Evolutionary conservation across 345 rosid species (phyloP).

Genomic region (Theobroma cacao): DNA sequence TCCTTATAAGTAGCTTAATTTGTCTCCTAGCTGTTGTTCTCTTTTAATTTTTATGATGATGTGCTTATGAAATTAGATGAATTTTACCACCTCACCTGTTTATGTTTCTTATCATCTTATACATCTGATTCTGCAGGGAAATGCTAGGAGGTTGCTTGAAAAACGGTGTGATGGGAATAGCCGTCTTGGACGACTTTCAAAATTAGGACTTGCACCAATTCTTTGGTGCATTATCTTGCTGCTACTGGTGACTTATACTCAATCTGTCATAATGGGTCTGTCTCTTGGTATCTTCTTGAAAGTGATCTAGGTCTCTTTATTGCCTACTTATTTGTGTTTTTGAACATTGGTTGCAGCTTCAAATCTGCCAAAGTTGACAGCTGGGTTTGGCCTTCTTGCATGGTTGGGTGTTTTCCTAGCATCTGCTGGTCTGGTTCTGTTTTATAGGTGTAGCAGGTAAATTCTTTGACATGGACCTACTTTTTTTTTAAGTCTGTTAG

Average conservation of each 20-base stretch:
- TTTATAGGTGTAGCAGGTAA: constrained; percentile 96
- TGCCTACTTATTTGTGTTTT: neutral
- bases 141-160: constrained; percentile 87
- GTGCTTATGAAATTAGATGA: neutral
- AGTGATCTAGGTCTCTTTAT: neutral
- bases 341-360: constrained; percentile 52
- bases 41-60: neutral
- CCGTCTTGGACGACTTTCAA: constrained; percentile 69
- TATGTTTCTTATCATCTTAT: neutral
- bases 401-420: constrained; percentile 83
- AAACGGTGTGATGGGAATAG: constrained; percentile 73
- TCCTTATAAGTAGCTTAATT: neutral
- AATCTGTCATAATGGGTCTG: constrained; percentile 76
- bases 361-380: constrained; percentile 69
- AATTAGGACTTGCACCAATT: constrained; percentile 84
- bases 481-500: neutral
- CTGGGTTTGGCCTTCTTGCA: constrained; percentile 76
- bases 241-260: constrained; percentile 60
- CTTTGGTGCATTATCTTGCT: constrained; percentile 68
- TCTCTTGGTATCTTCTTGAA: constrained; percentile 18
- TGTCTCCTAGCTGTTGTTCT: constrained; percentile 1
- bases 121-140: constrained; percentile 58
- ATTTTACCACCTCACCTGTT: neutral
- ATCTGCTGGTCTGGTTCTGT: constrained; percentile 66
- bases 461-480: neutral